phyloP scores from a whole-genome alignment of 495 filamentous ascomycete species.

The Cladorrhinum samala region DNA sequence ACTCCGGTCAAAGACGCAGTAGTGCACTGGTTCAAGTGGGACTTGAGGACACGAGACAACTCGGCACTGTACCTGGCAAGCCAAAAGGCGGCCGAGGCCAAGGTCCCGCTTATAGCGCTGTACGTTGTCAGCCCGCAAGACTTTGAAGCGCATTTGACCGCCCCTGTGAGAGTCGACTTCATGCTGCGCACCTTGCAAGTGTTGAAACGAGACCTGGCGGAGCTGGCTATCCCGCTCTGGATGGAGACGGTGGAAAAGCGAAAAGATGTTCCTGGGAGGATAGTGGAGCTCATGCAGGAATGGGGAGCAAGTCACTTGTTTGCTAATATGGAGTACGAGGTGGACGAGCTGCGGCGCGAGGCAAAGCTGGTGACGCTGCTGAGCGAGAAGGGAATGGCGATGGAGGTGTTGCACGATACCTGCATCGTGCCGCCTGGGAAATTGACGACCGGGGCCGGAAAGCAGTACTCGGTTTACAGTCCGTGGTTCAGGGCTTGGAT shows the following conservation, averaged over 20 bases:
- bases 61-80: slow-evolving; percentile 62
- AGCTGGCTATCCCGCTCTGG: slow-evolving; percentile 73
- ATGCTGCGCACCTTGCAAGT: slow-evolving; percentile 61
- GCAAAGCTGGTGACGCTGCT: slow-evolving; percentile 56
- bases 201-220: slow-evolving; percentile 58
- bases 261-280: slow-evolving; percentile 52
- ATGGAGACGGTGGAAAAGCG: slow-evolving; percentile 66
- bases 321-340: slow-evolving; percentile 71
- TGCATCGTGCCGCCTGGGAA: slow-evolving; percentile 73
- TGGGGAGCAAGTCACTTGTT: slow-evolving; percentile 73
- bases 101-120: slow-evolving; percentile 64
- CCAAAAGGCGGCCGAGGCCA: slow-evolving; percentile 55
- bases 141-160: slow-evolving; percentile 71
- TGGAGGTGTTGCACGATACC: slow-evolving; percentile 67
- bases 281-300: slow-evolving; percentile 61
- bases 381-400: slow-evolving; percentile 53
- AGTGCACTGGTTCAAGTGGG: slow-evolving; percentile 88
- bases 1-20: slow-evolving; percentile 56
- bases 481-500: slow-evolving; percentile 81
- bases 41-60: slow-evolving; percentile 71
- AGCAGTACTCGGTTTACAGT: slow-evolving; percentile 76
- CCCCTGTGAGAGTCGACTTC: slow-evolving; percentile 72
- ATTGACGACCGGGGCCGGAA: slow-evolving; percentile 56
- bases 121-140: slow-evolving; percentile 86
- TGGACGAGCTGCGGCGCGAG: slow-evolving; percentile 71